These are phyloP conservation scores for Manihot esculenta DNA, from an alignment of 441 rosid species.

Conservation along the genomic window DNA sequence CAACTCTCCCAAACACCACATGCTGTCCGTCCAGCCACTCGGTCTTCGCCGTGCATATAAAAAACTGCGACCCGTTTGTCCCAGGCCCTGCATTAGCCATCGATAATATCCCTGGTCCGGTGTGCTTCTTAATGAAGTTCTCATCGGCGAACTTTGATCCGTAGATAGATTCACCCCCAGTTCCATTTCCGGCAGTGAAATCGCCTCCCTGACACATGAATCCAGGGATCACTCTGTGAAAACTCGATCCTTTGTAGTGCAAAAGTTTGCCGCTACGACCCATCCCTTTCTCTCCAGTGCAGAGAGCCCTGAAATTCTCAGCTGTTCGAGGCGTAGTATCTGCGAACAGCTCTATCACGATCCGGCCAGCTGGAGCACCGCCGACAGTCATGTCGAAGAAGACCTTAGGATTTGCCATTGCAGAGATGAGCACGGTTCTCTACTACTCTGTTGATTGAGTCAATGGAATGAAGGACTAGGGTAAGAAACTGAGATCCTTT, in stretches of 20 bases:
- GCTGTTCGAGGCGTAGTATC: constrained; percentile 56
- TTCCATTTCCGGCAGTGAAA: constrained; percentile 72
- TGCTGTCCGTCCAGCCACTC: constrained; percentile 46
- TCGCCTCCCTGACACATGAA: constrained; percentile 85
- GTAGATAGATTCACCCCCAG: constrained; percentile 51
- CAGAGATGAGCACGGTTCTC: neutral
- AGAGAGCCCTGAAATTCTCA: constrained; percentile 81
- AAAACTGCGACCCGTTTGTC: constrained; percentile 53
- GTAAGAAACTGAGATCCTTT: neutral
- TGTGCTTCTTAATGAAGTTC: constrained; percentile 42
- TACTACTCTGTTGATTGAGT: neutral
- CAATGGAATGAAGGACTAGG: neutral
- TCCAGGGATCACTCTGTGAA: constrained; percentile 69
- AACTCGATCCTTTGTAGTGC: constrained; percentile 66
- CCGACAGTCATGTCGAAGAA: constrained; percentile 40
- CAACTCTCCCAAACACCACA: constrained; percentile 47
- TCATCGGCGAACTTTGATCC: constrained; percentile 47
- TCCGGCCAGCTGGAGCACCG: constrained; percentile 34
- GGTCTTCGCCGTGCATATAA: constrained; percentile 39
- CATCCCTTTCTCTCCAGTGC: constrained; percentile 76
- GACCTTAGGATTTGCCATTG: constrained; percentile 34
- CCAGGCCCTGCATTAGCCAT: constrained; percentile 51
- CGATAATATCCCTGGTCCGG: constrained; percentile 41
- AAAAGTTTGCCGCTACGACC: constrained; percentile 63
- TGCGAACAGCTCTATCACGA: constrained; percentile 37